Percentiles rank a stretch among this genome's conserved stretches.
Evolutionary conservation across 2,329 filamentous ascomycete species (phyloP).

Genomic region (Xylaria sp.): DNA sequence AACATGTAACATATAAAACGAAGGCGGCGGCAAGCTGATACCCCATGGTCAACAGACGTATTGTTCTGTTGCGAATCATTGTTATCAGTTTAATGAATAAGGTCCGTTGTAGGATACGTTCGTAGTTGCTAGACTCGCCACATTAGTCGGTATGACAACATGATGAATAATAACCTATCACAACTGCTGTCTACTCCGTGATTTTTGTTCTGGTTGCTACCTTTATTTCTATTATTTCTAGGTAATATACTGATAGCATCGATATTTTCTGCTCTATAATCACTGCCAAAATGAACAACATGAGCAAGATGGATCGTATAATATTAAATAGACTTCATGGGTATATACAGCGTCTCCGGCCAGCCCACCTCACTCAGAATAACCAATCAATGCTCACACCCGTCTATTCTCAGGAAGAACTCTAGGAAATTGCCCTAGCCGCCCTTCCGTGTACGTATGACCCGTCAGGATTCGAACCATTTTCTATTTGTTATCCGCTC

Average conservation of each 20-base stretch:
- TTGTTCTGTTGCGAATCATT: background rate
- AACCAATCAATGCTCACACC: slow-evolving; percentile 1
- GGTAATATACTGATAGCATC: background rate
- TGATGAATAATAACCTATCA: background rate
- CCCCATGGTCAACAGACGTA: background rate
- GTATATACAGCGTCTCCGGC: slow-evolving; percentile 31
- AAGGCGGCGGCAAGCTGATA: background rate
- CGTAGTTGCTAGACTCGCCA: background rate
- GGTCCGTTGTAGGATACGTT: background rate
- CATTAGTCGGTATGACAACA: background rate
- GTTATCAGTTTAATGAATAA: background rate
- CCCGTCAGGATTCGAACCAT: background rate
- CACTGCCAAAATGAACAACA: background rate
- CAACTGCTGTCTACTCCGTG: no score
- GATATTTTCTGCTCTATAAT: background rate
- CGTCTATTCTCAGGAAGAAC: background rate
- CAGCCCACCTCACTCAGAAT: background rate
- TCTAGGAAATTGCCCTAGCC: background rate
- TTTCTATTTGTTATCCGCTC: background rate
- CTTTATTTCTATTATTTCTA: no score
- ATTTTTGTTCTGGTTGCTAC: background rate
- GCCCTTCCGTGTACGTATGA: background rate
- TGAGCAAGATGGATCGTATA: slow-evolving; percentile 2
- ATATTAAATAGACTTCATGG: slow-evolving; percentile 30
- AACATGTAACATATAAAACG: background rate